phyloP scores from a whole-genome alignment of 768 basidiomycete genomes.

The Xerocomus brunneocitrinus region DNA sequence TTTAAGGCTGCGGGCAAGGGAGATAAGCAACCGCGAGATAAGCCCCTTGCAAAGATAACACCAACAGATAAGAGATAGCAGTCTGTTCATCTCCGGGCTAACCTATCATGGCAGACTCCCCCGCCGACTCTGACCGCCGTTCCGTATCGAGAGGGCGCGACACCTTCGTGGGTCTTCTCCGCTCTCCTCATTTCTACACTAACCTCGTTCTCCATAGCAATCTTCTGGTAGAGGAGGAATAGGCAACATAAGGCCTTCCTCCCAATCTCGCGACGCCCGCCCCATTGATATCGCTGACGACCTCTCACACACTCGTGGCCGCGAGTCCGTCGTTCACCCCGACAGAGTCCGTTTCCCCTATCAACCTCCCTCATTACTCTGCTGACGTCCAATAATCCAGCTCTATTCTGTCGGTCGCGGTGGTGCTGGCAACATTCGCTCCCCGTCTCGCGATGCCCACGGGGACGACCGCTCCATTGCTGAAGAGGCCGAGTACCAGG shows the following conservation, averaged over 20 bases:
- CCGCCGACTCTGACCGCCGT: conserved; percentile 30
- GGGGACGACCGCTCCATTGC: conserved; percentile 40
- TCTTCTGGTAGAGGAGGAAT: conserved; percentile 66
- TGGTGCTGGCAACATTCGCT: conserved; percentile 81
- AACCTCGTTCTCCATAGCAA: conserved; percentile 27
- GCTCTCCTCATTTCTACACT: background rate
- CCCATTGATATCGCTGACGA: conserved; percentile 48
- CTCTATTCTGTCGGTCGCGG: conserved; percentile 67
- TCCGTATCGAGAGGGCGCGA: conserved; percentile 60
- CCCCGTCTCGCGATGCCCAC: conserved; percentile 43
- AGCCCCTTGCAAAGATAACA: conserved; percentile 17
- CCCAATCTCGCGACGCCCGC: conserved; percentile 42
- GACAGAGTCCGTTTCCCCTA: conserved; percentile 30
- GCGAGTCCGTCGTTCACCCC: conserved; percentile 45
- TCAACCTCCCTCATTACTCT: background rate
- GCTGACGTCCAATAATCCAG: background rate
- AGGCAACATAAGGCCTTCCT: conserved; percentile 59
- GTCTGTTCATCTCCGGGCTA: conserved; percentile 1
- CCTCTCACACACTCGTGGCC: conserved; percentile 50
- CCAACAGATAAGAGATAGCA: conserved; percentile 15
- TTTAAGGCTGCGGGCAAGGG: conserved; percentile 2
- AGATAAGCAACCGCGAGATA: conserved; percentile 20
- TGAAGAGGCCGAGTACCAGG: conserved; percentile 26
- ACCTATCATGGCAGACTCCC: conserved; percentile 25
- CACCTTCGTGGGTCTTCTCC: conserved; percentile 41